A percentile compares a stretch with the other conserved stretches of the same genome.
Evolutionary conservation across 495 filamentous ascomycete genomes (phyloP).

Genomic region (Bathelium albidoporum): DNA sequence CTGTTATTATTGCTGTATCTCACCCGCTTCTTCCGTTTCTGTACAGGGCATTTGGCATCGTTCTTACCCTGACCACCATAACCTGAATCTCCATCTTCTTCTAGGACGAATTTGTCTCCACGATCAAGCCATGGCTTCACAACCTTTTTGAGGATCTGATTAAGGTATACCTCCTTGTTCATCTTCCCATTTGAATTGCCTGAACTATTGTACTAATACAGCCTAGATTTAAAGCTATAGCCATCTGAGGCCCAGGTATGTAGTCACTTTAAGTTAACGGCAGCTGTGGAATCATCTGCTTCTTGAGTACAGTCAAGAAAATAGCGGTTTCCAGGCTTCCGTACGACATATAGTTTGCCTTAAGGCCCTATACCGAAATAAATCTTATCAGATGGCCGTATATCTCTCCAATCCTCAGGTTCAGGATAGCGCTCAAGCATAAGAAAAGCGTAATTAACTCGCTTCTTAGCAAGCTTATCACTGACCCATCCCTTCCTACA

Average conservation of each 20-base stretch:
- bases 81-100: slow-evolving; percentile 11
- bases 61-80: slow-evolving; percentile 4
- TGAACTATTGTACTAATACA: slow-evolving; percentile 12
- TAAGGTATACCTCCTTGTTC: slow-evolving; percentile 6
- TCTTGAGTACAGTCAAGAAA: slow-evolving; percentile 9
- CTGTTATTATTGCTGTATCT: too few species aligned
- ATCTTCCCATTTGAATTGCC: slow-evolving; percentile 14
- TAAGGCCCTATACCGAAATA: not conserved
- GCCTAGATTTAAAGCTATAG: slow-evolving; percentile 10
- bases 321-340: slow-evolving; percentile 4
- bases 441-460: not conserved
- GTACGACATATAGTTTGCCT: not conserved
- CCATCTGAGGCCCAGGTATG: slow-evolving; percentile 10
- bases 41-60: slow-evolving; percentile 3
- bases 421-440: slow-evolving; percentile 6
- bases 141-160: slow-evolving; percentile 11
- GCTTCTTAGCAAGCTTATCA: not conserved
- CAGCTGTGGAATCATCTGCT: not conserved
- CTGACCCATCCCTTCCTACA: slow-evolving; percentile 4
- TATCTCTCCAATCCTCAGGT: not conserved
- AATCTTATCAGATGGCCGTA: not conserved
- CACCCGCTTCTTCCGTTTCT: slow-evolving; percentile 11
- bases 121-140: slow-evolving; percentile 11
- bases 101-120: slow-evolving; percentile 7
- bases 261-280: slow-evolving; percentile 7